These are phyloP conservation scores for Globisporangium mamillatum DNA, from an alignment of 352 stramenopile genomes.

Conservation along the genomic window DNA sequence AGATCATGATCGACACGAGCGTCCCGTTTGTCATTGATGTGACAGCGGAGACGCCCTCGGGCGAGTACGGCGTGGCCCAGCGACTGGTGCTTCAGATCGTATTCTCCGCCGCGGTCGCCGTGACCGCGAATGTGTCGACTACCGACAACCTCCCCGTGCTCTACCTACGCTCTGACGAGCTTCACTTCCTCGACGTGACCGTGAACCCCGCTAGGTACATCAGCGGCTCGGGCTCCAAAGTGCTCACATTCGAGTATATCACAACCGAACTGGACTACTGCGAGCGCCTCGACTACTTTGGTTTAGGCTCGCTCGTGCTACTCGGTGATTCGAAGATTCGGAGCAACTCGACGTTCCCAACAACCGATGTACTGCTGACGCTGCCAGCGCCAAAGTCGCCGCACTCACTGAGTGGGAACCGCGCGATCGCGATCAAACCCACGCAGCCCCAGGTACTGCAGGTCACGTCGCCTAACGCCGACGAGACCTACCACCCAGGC, in stretches of 20 bases:
- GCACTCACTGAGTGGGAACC: slow-evolving; percentile 49
- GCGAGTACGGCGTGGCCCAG: slow-evolving; percentile 65
- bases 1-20: slow-evolving; percentile 55
- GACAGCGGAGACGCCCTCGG: slow-evolving; percentile 37
- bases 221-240: slow-evolving; percentile 42
- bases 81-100: slow-evolving; percentile 42
- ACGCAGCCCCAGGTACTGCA: slow-evolving; percentile 34
- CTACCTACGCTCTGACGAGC: slow-evolving; percentile 45
- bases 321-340: slow-evolving; percentile 33
- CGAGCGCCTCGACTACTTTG: slow-evolving; percentile 62
- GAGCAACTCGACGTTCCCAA: slow-evolving; percentile 45
- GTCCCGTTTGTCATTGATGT: slow-evolving; percentile 38
- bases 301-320: slow-evolving; percentile 36
- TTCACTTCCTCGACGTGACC: slow-evolving; percentile 39
- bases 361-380: slow-evolving; percentile 35
- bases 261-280: slow-evolving; percentile 52
- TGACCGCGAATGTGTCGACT: slow-evolving; percentile 20
- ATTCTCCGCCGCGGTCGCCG: slow-evolving; percentile 47
- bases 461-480: slow-evolving; percentile 30
- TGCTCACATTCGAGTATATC: slow-evolving; percentile 59
- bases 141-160: slow-evolving; percentile 25
- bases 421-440: slow-evolving; percentile 56
- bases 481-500: slow-evolving; percentile 57
- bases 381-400: slow-evolving; percentile 35
- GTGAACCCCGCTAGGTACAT: slow-evolving; percentile 48